These are phyloP conservation scores for Lindgomyces ingoldianus DNA, from an alignment of 495 filamentous ascomycete species.

Conservation along the genomic window DNA sequence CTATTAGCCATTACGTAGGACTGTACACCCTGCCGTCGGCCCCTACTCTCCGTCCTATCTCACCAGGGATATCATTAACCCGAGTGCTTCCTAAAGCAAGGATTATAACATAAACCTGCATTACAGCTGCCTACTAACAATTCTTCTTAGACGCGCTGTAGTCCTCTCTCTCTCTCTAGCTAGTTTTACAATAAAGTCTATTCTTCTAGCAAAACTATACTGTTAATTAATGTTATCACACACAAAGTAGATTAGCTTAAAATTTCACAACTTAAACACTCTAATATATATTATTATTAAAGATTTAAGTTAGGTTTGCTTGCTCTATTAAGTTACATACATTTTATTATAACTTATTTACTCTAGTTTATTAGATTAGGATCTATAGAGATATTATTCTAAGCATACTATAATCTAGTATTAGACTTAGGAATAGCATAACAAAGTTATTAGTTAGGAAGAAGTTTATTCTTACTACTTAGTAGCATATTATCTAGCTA, in stretches of 20 bases:
- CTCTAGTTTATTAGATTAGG: slow-evolving; percentile 7
- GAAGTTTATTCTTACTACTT: slow-evolving; percentile 1
- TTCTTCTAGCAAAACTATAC: slow-evolving; percentile 5
- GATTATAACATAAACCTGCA: neutral
- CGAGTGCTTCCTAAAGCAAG: no score
- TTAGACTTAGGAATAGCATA: slow-evolving; percentile 6
- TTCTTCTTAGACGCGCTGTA: slow-evolving; percentile 4
- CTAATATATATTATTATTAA: slow-evolving; percentile 4
- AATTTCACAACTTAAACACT: slow-evolving; percentile 4
- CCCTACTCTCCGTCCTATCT: no score
- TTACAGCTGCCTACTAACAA: slow-evolving; percentile 3
- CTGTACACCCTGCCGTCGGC: no score
- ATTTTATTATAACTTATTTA: slow-evolving; percentile 5
- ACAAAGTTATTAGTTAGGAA: slow-evolving; percentile 6
- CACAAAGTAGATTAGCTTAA: slow-evolving; percentile 6
- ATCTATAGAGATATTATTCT: slow-evolving; percentile 1
- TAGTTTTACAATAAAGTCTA: slow-evolving; percentile 8
- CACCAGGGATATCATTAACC: no score
- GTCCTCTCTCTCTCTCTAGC: slow-evolving; percentile 3
- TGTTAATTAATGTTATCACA: slow-evolving; percentile 3
- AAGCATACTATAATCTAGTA: slow-evolving; percentile 4
- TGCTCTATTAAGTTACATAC: slow-evolving; percentile 4
- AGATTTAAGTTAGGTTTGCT: slow-evolving; percentile 3
- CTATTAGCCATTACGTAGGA: no score
- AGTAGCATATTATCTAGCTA: neutral